Conservation (phyloP, 768 basidiomycete species). For the Mycena capillaripes region DNA sequence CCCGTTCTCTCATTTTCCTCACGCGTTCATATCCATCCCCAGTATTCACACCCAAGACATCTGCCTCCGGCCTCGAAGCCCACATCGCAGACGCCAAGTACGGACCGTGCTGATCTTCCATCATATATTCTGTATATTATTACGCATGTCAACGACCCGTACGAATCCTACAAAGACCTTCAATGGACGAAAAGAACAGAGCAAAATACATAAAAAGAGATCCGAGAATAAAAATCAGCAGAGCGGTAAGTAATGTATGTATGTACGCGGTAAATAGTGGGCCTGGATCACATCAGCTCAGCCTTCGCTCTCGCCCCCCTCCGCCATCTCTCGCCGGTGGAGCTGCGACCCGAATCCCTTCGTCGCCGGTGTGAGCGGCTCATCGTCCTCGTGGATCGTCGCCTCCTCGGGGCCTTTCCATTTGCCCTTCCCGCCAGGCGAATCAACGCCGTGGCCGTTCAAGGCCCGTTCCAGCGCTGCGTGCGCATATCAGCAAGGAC, state of each 20-base stretch:
- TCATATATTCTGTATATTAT: constrained; percentile 7
- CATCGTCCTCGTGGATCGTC: constrained; percentile 64
- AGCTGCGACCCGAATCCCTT: constrained; percentile 38
- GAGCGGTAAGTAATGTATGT: constrained; percentile 27
- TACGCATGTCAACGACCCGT: neutral
- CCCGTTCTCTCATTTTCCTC: neutral
- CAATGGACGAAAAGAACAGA: neutral
- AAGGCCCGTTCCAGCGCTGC: constrained; percentile 73
- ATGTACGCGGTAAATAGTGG: constrained; percentile 17
- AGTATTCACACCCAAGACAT: constrained; percentile 59
- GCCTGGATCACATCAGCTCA: neutral
- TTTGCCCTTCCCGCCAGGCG: constrained; percentile 45
- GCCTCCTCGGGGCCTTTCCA: constrained; percentile 59
- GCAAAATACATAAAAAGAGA: constrained; percentile 25
- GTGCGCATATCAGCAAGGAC: neutral
- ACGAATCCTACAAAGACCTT: constrained; percentile 14
- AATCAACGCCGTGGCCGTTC: constrained; percentile 48
- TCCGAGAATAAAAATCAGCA: constrained; percentile 25
- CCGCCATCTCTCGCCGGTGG: constrained; percentile 62
- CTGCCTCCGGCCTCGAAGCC: constrained; percentile 58
- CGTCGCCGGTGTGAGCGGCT: constrained; percentile 46
- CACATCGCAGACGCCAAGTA: constrained; percentile 60
- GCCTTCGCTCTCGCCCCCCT: constrained; percentile 42
- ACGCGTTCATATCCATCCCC: neutral
- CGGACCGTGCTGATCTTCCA: constrained; percentile 45